These are phyloP conservation scores for Tephrocybe sp. DNA, from an alignment of 768 basidiomycete species.

Conservation along the genomic window DNA sequence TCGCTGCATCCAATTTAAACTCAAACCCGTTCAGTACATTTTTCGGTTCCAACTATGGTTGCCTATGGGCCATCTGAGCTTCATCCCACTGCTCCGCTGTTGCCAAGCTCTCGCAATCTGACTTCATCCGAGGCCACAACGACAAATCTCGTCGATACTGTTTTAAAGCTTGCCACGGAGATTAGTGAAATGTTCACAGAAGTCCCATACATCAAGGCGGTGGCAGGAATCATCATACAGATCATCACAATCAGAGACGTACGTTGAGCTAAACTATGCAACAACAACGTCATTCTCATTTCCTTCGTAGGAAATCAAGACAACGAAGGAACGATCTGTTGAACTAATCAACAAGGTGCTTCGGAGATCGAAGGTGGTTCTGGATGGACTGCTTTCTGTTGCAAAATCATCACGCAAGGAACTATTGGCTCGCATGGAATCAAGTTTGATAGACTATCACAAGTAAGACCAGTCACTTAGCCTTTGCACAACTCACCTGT, in stretches of 20 bases:
- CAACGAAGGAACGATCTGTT: not conserved
- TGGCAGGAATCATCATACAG: too few species aligned
- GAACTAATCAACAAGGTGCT: constrained; percentile 2
- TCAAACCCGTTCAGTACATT: too few species aligned
- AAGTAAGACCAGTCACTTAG: too few species aligned
- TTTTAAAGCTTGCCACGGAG: not conserved
- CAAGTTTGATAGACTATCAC: not conserved
- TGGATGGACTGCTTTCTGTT: constrained; percentile 1
- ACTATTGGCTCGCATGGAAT: not conserved
- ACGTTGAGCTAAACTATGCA: too few species aligned
- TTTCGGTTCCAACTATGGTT: too few species aligned
- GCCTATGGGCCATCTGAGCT: too few species aligned
- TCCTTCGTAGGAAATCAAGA: not conserved
- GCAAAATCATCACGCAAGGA: not conserved
- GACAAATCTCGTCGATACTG: too few species aligned
- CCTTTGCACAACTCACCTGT: not conserved
- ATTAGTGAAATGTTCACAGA: not conserved
- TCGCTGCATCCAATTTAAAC: too few species aligned
- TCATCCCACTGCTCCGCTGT: too few species aligned
- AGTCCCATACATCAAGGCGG: too few species aligned
- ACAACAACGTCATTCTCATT: not conserved
- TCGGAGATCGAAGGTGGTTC: not conserved
- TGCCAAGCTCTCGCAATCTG: too few species aligned
- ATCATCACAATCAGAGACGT: too few species aligned
- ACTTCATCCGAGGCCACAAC: not conserved